Conservation (phyloP, 164 flowering plant species). For the Stephania cephalantha region DNA sequence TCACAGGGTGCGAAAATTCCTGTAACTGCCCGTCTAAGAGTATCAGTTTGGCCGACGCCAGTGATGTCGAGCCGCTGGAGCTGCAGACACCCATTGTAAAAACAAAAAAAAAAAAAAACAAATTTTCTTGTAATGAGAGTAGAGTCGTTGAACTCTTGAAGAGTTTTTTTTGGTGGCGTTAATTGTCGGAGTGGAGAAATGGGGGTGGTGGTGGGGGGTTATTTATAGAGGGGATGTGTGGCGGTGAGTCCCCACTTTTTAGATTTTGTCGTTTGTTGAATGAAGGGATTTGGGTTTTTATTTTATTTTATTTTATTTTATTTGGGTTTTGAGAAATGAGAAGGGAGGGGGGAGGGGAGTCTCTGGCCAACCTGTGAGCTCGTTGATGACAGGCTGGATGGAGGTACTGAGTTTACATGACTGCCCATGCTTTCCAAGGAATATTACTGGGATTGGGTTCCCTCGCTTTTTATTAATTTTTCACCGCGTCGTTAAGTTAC, state of each 20-base stretch:
- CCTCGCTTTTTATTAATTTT: neutral
- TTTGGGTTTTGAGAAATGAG: neutral
- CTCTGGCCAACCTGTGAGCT: conserved; percentile 19
- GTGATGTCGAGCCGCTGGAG: conserved; percentile 46
- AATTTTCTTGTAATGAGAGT: neutral
- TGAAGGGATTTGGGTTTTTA: neutral
- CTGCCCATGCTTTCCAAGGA: neutral
- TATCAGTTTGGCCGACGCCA: conserved; percentile 63
- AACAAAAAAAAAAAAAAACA: too few relatives aligned
- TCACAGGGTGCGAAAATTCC: conserved; percentile 66
- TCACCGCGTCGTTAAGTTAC: neutral
- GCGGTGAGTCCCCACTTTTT: conserved; percentile 7
- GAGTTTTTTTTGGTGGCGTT: neutral
- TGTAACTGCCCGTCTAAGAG: conserved; percentile 61
- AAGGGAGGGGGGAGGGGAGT: neutral
- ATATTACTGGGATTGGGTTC: conserved; percentile 1
- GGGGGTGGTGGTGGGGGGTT: conserved; percentile 2
- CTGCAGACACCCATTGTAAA: conserved; percentile 45
- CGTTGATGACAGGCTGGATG: conserved; percentile 18
- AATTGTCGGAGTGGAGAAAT: too few relatives aligned
- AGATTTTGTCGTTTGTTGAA: conserved; percentile 13
- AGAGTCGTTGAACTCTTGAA: neutral
- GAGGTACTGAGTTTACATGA: neutral
- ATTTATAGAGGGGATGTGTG: neutral
- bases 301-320: neutral